phyloP scores from a whole-genome alignment of 306 rosid genomes.

The Psophocarpus tetragonolobus region DNA sequence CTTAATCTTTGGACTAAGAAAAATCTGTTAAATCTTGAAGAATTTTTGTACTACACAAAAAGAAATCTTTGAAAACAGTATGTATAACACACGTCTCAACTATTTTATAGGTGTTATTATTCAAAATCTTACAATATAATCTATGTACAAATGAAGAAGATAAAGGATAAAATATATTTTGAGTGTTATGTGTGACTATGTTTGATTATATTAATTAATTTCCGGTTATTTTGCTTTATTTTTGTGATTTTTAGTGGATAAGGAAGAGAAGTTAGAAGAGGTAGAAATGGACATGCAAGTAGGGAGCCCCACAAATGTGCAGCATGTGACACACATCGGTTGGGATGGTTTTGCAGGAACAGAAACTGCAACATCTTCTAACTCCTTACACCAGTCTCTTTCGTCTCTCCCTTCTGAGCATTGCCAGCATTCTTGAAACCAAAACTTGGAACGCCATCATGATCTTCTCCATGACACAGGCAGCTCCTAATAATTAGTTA shows the following conservation, averaged over 20 bases:
- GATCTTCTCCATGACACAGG: neutral
- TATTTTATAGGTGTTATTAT: too few relatives aligned
- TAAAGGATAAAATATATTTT: too few relatives aligned
- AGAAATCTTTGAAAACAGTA: too few relatives aligned
- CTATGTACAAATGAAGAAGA: too few relatives aligned
- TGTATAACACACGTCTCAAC: too few relatives aligned
- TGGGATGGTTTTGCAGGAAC: constrained; percentile 51
- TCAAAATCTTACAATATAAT: too few relatives aligned
- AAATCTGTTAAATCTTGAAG: too few relatives aligned
- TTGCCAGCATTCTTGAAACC: neutral
- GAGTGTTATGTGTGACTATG: too few relatives aligned
- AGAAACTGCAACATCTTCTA: constrained; percentile 28
- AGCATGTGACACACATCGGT: constrained; percentile 96
- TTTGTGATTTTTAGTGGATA: constrained; percentile 45
- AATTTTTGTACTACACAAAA: too few relatives aligned
- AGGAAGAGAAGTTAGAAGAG: constrained; percentile 39
- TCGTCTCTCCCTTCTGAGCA: constrained; percentile 43
- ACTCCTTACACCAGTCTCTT: too few relatives aligned
- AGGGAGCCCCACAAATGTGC: constrained; percentile 88
- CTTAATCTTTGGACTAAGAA: too few relatives aligned
- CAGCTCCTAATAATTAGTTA: neutral
- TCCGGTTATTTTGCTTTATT: neutral
- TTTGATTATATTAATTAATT: too few relatives aligned
- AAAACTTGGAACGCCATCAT: neutral
- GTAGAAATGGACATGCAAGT: constrained; percentile 73